Base-by-base conservation (phyloP, 805 yeast genomes). In the Gaillardinia entomophila region DNA sequence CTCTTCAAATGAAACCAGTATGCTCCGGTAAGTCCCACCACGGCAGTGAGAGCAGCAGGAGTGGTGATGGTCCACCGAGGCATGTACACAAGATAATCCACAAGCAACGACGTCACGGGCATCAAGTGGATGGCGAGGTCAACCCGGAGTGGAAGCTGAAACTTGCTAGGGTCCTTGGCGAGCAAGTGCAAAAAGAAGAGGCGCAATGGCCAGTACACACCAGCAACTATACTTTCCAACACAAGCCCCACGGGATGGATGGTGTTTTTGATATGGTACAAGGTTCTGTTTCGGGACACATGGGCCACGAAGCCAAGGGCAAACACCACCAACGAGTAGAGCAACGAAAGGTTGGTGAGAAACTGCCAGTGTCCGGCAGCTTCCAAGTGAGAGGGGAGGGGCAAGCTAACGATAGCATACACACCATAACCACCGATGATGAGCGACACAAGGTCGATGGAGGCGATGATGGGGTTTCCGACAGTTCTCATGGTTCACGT, bases 351-450 rank as follows among this genome's bases (percentile, higher is more conserved):
- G 48, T 80, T 82, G 3, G 92, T 83, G 31, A 82, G 61, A 49
- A 83, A 83, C 48, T 83, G 90, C 57, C 69, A 71, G 36, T 75
- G 82, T 2, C 90, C 90, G 1, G 79, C 90, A 15, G 57, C 53
- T 2, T 48, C 60, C 17, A 82, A 53, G 24, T 55, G 60, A 1
- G 55, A 60, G 1, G 88, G 87, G 16, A 82, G 55, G 11, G 48
- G 51, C 6, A 56, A 24, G 4, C 26, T 26, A 13, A 34, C 33
- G 25, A 49, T 41, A 26, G 42, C 41, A 22, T 34, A 32, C 12
- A 55, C 33, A 10, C 67, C 70, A 30, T 46, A 55, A 3, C 29
- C 22, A 3, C 67, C 66, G 24, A 59, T 43, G 3, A 38, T 38
- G 6, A 59, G 26, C 6, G 66, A 58, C 2, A 46, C 34, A 2